A percentile compares a stretch with the other conserved stretches of the same genome.
Evolutionary conservation across 1,284 basidiomycete species (phyloP).

Genomic region (Pseudozyma thailandica): DNA sequence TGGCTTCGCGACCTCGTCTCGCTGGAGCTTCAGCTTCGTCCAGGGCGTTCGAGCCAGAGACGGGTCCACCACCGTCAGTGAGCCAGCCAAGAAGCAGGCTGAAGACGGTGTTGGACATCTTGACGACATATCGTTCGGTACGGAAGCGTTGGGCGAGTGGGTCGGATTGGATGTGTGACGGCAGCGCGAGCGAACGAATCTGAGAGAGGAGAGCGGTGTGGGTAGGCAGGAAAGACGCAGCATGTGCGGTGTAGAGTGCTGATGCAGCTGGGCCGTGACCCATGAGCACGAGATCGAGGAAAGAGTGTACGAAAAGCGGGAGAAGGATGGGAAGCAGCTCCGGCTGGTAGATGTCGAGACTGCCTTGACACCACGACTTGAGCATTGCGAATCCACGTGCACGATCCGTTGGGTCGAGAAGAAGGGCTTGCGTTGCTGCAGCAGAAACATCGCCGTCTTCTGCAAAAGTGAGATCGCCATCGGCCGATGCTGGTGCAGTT

Average conservation of each 20-base stretch:
- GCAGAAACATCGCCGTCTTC: constrained; percentile 44
- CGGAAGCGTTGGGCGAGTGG: constrained; percentile 85
- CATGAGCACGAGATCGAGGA: constrained; percentile 89
- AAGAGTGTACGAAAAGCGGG: constrained; percentile 97
- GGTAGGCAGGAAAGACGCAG: constrained; percentile 76
- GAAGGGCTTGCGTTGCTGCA: constrained; percentile 79
- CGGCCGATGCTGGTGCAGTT: constrained; percentile 7
- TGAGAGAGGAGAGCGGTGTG: constrained; percentile 82
- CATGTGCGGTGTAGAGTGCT: constrained; percentile 80
- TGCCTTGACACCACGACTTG: constrained; percentile 92
- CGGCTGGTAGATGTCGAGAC: constrained; percentile 84
- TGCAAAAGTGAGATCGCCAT: constrained; percentile 32
- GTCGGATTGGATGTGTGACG: constrained; percentile 82
- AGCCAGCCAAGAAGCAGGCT: constrained; percentile 94
- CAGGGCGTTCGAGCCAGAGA: constrained; percentile 82
- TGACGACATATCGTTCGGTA: constrained; percentile 88
- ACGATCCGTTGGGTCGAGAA: constrained; percentile 87
- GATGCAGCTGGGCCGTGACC: constrained; percentile 84
- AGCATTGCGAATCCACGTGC: constrained; percentile 86
- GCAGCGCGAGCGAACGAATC: constrained; percentile 82
- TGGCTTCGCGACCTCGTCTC: constrained; percentile 75
- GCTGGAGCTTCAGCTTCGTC: constrained; percentile 70
- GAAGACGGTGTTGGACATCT: constrained; percentile 91
- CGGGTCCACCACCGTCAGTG: constrained; percentile 88
- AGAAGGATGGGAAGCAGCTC: constrained; percentile 92